These are phyloP conservation scores for Kitagawia praeruptora DNA, from an alignment of 129 eudicot genomes.

Conservation along the genomic window DNA sequence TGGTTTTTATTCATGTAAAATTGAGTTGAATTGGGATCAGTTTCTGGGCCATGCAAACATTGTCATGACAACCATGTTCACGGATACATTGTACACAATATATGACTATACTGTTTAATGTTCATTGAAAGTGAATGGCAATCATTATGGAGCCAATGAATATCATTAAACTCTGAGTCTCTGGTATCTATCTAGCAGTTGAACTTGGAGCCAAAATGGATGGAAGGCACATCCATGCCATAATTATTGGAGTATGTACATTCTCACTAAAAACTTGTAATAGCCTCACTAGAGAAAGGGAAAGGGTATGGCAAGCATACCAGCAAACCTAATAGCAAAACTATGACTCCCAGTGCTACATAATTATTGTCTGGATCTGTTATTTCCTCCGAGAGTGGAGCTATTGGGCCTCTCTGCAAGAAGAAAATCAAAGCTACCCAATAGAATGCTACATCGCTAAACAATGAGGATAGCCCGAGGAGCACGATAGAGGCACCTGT, in stretches of 20 bases:
- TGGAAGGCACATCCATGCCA: background rate
- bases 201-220: background rate
- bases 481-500: constrained; percentile 67
- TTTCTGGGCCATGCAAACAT: background rate
- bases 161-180: background rate
- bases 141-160: background rate
- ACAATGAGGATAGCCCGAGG: constrained; percentile 75
- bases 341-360: constrained; percentile 56
- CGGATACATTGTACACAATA: background rate
- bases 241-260: background rate
- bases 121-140: background rate
- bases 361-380: constrained; percentile 67
- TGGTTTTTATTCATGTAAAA: background rate
- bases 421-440: constrained; percentile 90
- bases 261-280: constrained; percentile 38
- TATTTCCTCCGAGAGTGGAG: constrained; percentile 81
- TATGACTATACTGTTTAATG: background rate
- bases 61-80: background rate
- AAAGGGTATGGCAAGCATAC: constrained; percentile 95
- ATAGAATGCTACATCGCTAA: constrained; percentile 87
- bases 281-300: constrained; percentile 55
- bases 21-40: background rate
- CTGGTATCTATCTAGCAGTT: constrained; percentile 1
- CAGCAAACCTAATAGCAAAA: constrained; percentile 67
- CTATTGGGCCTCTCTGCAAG: constrained; percentile 93